Conservation (phyloP, 2,329 filamentous ascomycete species). For the Cytospora piceae region DNA sequence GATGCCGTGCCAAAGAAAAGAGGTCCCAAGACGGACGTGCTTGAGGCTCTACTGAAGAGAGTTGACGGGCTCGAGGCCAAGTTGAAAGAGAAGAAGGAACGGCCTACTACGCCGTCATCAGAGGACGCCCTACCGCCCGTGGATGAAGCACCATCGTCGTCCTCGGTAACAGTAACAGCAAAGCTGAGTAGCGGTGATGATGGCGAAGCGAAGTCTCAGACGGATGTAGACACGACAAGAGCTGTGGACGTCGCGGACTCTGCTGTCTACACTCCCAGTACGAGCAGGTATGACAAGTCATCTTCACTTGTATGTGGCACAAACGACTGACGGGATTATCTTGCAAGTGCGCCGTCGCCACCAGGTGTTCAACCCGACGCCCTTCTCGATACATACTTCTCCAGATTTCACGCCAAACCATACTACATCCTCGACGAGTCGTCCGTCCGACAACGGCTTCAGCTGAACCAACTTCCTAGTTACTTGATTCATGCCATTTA, state of each 20-base stretch:
- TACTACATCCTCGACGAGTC: constrained; percentile 82
- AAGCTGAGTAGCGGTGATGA: constrained; percentile 35
- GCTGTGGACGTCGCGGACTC: constrained; percentile 43
- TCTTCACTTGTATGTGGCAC: not conserved
- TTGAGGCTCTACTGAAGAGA: constrained; percentile 81
- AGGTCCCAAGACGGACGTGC: constrained; percentile 86
- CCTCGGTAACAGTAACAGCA: constrained; percentile 33
- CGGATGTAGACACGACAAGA: constrained; percentile 43
- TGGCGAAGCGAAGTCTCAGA: constrained; percentile 46
- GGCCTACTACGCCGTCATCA: constrained; percentile 34
- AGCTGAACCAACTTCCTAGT: constrained; percentile 65
- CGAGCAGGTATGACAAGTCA: constrained; percentile 40
- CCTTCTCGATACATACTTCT: constrained; percentile 79
- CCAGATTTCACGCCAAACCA: constrained; percentile 78
- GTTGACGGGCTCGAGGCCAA: constrained; percentile 84
- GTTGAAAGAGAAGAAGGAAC: constrained; percentile 65
- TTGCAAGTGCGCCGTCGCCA: constrained; percentile 45
- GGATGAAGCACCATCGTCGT: constrained; percentile 33
- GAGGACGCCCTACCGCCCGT: constrained; percentile 36
- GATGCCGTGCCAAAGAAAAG: constrained; percentile 89
- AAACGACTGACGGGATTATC: constrained; percentile 21
- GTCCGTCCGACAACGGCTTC: constrained; percentile 71
- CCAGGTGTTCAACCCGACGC: constrained; percentile 59
- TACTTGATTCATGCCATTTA: constrained; percentile 62
- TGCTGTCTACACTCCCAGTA: constrained; percentile 48